Conservation (phyloP, 805 yeast species). For the Barnettozyma sp. region DNA sequence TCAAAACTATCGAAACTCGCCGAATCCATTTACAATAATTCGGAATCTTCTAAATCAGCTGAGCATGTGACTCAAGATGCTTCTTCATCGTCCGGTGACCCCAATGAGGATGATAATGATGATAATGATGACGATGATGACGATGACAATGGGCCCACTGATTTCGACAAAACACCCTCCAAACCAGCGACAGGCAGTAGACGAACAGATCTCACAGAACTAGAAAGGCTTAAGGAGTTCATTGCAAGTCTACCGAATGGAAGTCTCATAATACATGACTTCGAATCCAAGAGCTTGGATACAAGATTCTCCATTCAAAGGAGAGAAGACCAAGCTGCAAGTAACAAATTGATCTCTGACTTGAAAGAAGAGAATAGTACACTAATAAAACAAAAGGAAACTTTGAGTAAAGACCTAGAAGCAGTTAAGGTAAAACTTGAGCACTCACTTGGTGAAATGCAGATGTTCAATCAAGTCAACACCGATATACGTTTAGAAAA, state of each 20-base stretch:
- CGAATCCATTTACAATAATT: constrained; percentile 11
- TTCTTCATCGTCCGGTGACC: background rate
- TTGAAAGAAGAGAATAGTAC: background rate
- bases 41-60: constrained; percentile 8
- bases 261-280: constrained; percentile 4
- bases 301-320: background rate
- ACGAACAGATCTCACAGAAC: constrained; percentile 8
- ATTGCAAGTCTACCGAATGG: constrained; percentile 14
- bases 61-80: constrained; percentile 1
- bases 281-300: background rate
- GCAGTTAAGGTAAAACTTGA: background rate
- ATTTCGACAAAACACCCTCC: constrained; percentile 22
- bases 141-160: constrained; percentile 3
- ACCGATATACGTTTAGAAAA: background rate
- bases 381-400: background rate
- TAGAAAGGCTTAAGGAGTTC: constrained; percentile 16
- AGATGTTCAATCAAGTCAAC: background rate
- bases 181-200: constrained; percentile 11
- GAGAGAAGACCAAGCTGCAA: background rate
- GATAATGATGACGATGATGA: constrained; percentile 9
- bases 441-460: constrained; percentile 1
- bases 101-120: constrained; percentile 4
- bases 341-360: background rate
- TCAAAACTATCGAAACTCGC: constrained; percentile 22
- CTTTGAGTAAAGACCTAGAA: background rate